Base-by-base conservation (phyloP, 257 asterid species). In the Jacaranda mimosifolia region DNA sequence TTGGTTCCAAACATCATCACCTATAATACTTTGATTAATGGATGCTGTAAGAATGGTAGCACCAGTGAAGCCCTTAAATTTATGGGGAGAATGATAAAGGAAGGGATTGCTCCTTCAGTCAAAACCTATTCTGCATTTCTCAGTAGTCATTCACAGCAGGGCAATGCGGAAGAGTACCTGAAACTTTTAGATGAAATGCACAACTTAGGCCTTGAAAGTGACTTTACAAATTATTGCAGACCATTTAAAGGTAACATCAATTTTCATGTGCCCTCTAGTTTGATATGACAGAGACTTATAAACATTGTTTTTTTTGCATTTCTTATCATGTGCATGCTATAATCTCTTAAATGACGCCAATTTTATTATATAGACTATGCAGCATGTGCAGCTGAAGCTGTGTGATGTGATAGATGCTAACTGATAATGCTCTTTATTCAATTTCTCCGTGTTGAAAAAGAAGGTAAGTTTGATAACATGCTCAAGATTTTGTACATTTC, bases 11-110 rank as follows among this genome's bases (percentile, higher is more conserved):
- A 88, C 73, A 75, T 79, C 62, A 73, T 96, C 62, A 90, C 98
- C 8, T 96, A 89, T 80, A 91, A 93, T 82, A 87, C 91, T 81
- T 80, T 96, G 91, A 91, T 93, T 76, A 81, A 65, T 81, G 94
- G 89, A 59, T 90, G 83, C 72, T 89, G 87, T 79, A 91, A 88
- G 85, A 84, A 40, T 57, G 94, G 96, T 48, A 86, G 86, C 68
- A 84, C 79, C 71, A 55, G 35, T 66, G 92, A 86, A 76, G 97
- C 96, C 43, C 63, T 79, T 78, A 83, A 85, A 81, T 85, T 91
- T 70, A 76, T 86, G 74, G 97, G 81, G 78, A 88, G 88, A 87
- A 91, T 91, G 97, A 78, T 40, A 12, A 81, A 82, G 79, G 91
- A 86, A 79, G 96, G 97, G 56, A 76, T 91, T 83, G 64, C 79